Evolutionary conservation across 1,139 yeast species (phyloP), one percentile per base, ranked within the genome.

Genomic region (Taphrina pruni): DNA sequence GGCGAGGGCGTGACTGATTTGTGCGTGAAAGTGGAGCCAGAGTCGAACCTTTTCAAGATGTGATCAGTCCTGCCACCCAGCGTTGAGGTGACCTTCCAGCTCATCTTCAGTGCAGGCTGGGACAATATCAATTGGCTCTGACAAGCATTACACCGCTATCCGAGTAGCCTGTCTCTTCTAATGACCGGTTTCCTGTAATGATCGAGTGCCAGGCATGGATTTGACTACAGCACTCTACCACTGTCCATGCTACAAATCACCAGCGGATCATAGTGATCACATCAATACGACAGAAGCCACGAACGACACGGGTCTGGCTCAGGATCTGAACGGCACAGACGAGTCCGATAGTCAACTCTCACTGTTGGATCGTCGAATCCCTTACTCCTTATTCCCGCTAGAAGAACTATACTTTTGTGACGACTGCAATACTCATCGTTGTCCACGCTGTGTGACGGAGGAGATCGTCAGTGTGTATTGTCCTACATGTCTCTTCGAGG

Each of bases 361-460:
- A 6, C 46, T 58, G 41, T 20, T 45, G 14, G 65, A 69, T 17
- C 26, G 35, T 11, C 65, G 70, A 12, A 20, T 60, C 17, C 55
- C 66, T 9, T 71, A 55, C 56, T 72, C 74, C 26, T 66, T 68
- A 7, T 73, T 72, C 50, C 65, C 73, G 32, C 66, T 73, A 12
- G 69, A 67, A 39, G 60, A 60, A 39, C 66, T 73, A 20, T 73
- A 73, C 60, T 73, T 72, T 51, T 73, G 75, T 50, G 74, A 71
- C 39, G 71, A 65, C n/a, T 73, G 75, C 58, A 55, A 64, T 51
- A 69, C 71, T 17, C 39, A 70, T 20, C 68, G 75, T 21, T 73
- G 75, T 50, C 74, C 73, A 46, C 72, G 74, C 14, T 73, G 75
- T 50, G 73, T 73, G 14, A 69, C 69, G 45, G 74, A 72, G 21